Conservation (phyloP, 1,284 basidiomycete species). For the Tranzscheliella williamsii region DNA sequence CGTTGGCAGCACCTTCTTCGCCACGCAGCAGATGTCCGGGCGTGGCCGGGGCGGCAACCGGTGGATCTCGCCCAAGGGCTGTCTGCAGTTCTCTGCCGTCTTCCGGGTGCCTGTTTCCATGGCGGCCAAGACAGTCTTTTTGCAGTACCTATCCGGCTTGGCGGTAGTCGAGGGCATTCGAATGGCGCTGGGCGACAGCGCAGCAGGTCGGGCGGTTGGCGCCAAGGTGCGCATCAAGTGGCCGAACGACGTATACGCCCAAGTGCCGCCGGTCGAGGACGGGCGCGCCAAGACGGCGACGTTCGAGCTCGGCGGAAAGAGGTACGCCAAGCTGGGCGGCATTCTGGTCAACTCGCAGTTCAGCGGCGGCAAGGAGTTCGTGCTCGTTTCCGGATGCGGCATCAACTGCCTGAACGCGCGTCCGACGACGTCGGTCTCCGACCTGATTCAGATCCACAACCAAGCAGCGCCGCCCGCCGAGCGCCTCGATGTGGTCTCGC, state of each 20-base stretch:
- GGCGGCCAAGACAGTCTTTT: constrained; percentile 77
- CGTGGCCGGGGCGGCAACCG: constrained; percentile 85
- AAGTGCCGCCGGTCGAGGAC: constrained; percentile 63
- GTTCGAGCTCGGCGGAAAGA: constrained; percentile 37
- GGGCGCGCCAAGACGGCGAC: constrained; percentile 63
- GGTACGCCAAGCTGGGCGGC: constrained; percentile 65
- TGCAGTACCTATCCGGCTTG: constrained; percentile 91
- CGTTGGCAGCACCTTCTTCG: constrained; percentile 77
- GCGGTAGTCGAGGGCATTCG: constrained; percentile 83
- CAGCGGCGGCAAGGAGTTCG: constrained; percentile 69
- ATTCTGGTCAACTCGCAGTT: constrained; percentile 89
- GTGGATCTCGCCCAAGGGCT: constrained; percentile 91
- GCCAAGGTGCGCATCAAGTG: constrained; percentile 79
- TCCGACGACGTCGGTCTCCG: constrained; percentile 80
- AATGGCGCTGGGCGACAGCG: constrained; percentile 63
- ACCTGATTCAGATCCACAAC: constrained; percentile 65
- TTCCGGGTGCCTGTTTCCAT: constrained; percentile 70
- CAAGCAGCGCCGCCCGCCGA: constrained; percentile 69
- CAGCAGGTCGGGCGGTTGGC: constrained; percentile 64
- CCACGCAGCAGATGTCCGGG: constrained; percentile 83
- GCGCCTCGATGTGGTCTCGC: constrained; percentile 64
- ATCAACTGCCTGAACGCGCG: constrained; percentile 81
- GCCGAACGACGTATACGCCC: constrained; percentile 94
- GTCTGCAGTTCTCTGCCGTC: constrained; percentile 82
- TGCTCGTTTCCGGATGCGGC: constrained; percentile 82